Evolutionary conservation across 2,329 filamentous ascomycete genomes (phyloP), one percentile per base, ranked within the genome.

Genomic region (Didymella keratinophila): DNA sequence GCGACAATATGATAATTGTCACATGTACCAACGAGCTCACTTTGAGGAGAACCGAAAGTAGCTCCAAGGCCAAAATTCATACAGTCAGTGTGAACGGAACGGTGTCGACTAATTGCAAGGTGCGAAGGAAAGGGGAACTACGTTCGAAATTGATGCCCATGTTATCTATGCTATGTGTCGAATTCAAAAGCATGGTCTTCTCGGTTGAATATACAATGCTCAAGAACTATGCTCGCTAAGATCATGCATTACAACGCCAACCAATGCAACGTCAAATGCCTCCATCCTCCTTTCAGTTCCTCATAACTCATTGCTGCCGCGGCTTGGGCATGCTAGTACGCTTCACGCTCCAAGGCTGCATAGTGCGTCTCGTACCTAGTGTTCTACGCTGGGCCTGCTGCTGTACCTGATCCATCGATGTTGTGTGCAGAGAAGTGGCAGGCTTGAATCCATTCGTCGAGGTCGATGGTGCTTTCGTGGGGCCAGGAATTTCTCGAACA

Each of bases 321-420:
- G 74, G 74, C 48, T 71, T 71, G 11, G 74, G 73, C 61, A 68
- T 69, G n/a, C 65, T 61, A 45, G 42, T 69, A 47, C 71, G 64
- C 52, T 77, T 77, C n/a, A 75, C 75, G 52, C 69, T 78, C 83
- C 83, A 85, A 2, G 81, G 80, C 61, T 82, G 78, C 76, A 85
- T 78, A 51, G 78, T 81, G 52, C 80, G 73, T 57, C 80, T 76
- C 58, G 82, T 76, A 1, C 84, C 84, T 53, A 85, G 62, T n/a
- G 82, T 84, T 66, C 74, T 81, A 62, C 78, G 78, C 47, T 71
- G 75, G 32, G 67, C 69, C 48, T 65, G 51, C 11, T 69, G 65
- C 41, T 71, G 66, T 50, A 74, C 52, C 45, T 67, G 59, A 18
- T 54, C 71, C 68, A 81, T 74, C 4, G 78, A 79, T 2, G 80